Evolutionary conservation across 139 green algal species (phyloP).

Genomic region (Tetraselmis chui): DNA sequence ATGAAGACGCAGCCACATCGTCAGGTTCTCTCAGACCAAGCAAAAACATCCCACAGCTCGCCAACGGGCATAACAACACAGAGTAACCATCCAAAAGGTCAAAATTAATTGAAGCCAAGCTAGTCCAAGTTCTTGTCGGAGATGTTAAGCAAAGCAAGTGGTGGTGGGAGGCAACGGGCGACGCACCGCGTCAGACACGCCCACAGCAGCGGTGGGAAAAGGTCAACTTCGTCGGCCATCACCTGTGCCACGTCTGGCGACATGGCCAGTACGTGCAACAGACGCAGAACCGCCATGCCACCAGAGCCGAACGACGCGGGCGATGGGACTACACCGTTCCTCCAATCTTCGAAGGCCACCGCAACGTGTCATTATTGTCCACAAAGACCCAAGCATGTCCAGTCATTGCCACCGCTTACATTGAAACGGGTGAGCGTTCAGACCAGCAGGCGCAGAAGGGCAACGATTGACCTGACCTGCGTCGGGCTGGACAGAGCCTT

Average conservation of each 20-base stretch:
- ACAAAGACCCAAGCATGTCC: too few species aligned
- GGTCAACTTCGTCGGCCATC: neutral
- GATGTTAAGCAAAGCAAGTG: neutral
- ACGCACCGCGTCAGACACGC: neutral
- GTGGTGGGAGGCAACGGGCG: too few species aligned
- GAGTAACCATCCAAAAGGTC: too few species aligned
- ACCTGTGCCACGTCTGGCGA: neutral
- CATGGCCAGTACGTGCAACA: neutral
- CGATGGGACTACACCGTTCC: neutral
- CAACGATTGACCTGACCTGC: too few species aligned
- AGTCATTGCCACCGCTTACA: too few species aligned
- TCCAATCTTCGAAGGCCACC: too few species aligned
- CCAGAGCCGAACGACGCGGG: neutral
- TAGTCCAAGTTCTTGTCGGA: neutral
- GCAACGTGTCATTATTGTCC: too few species aligned
- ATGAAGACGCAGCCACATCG: neutral
- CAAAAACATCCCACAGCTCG: too few species aligned
- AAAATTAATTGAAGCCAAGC: neutral
- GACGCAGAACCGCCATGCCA: neutral
- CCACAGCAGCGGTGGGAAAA: neutral
- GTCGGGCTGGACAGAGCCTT: neutral
- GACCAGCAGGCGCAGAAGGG: too few species aligned
- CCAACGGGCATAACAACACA: too few species aligned
- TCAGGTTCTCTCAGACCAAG: too few species aligned
- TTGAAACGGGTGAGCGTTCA: too few species aligned